Conservation (phyloP, 108 stramenopile species). For the Epithemia pelagica region DNA sequence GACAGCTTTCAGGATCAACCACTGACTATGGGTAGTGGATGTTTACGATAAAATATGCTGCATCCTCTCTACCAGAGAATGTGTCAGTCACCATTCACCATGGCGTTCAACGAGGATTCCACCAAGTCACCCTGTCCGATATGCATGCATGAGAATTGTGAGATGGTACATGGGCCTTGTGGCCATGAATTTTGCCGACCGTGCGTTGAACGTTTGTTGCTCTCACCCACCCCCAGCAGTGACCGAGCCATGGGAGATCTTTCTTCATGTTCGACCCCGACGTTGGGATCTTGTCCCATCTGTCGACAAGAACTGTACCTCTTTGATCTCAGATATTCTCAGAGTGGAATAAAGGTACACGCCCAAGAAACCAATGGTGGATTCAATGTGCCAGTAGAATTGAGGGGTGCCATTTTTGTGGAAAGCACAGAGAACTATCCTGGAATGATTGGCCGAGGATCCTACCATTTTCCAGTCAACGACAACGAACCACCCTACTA, state of each 20-base stretch:
- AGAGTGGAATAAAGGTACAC: neutral
- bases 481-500: neutral
- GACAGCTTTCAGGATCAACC: too few relatives aligned
- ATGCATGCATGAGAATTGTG: conserved; percentile 5
- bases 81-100: too few relatives aligned
- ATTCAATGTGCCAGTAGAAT: neutral
- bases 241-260: too few relatives aligned
- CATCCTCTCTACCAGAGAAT: too few relatives aligned
- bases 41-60: too few relatives aligned
- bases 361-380: too few relatives aligned
- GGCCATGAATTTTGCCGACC: conserved; percentile 11
- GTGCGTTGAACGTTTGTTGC: conserved; percentile 6
- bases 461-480: neutral
- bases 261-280: conserved; percentile 1
- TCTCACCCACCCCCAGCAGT: too few relatives aligned
- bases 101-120: too few relatives aligned
- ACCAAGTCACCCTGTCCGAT: conserved; percentile 2
- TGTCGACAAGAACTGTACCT: conserved; percentile 8
- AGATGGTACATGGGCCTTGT: conserved; percentile 2
- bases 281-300: conserved; percentile 8
- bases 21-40: too few relatives aligned
- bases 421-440: neutral
- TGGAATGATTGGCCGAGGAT: neutral
- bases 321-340: conserved; percentile 5
- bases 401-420: neutral